Conservation (phyloP, 805 yeast genomes). For the Nakazawaea ishiwadae region DNA sequence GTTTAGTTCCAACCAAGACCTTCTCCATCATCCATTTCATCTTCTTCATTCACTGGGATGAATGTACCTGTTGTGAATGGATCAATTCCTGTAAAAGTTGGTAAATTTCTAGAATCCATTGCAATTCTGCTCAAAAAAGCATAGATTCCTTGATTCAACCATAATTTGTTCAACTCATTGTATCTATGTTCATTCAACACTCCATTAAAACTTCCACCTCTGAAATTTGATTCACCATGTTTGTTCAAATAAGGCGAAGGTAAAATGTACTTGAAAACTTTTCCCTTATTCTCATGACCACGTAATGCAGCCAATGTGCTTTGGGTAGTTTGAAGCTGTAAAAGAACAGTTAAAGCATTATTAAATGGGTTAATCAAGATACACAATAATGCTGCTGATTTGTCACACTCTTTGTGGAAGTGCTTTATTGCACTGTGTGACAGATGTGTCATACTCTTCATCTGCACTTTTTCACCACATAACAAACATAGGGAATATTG, state of each 20-base stretch:
- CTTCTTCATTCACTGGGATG: slow-evolving; percentile 1
- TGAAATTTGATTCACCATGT: slow-evolving; percentile 70
- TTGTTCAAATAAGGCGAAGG: slow-evolving; percentile 64
- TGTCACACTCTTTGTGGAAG: slow-evolving; percentile 26
- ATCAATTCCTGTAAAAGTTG: slow-evolving; percentile 3
- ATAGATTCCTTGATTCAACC: slow-evolving; percentile 57
- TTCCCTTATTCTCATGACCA: slow-evolving; percentile 15
- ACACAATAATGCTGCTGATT: slow-evolving; percentile 19
- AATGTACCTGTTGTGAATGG: slow-evolving; percentile 2
- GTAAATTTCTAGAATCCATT: slow-evolving; percentile 9
- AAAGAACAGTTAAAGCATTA: slow-evolving; percentile 22
- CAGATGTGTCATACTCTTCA: slow-evolving; percentile 19
- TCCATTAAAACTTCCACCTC: slow-evolving; percentile 49
- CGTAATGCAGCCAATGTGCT: slow-evolving; percentile 7
- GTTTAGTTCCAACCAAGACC: not conserved
- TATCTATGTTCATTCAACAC: slow-evolving; percentile 49
- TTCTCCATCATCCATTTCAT: not conserved
- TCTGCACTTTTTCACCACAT: slow-evolving; percentile 37
- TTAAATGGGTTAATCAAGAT: slow-evolving; percentile 15
- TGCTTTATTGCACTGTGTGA: slow-evolving; percentile 23
- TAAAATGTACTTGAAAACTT: slow-evolving; percentile 25
- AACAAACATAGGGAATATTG: slow-evolving; percentile 40
- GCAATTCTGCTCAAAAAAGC: slow-evolving; percentile 38
- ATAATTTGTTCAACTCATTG: slow-evolving; percentile 49
- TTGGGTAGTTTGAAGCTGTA: slow-evolving; percentile 21